These are phyloP conservation scores for Nepenthes alata DNA, from an alignment of 179 eudicot species.

Conservation along the genomic window DNA sequence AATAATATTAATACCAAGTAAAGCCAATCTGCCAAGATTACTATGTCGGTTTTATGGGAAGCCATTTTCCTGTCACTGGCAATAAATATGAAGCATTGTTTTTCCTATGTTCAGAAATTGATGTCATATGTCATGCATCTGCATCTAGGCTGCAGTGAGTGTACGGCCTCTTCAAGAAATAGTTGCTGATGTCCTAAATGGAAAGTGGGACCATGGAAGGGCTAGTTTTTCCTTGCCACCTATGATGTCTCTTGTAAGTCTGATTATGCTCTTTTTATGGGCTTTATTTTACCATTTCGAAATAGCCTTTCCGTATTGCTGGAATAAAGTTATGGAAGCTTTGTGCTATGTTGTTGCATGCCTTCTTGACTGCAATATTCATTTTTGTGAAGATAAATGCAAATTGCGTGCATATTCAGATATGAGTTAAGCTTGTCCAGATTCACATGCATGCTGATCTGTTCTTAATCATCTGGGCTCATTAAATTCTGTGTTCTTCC, in stretches of 20 bases:
- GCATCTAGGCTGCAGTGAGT: conserved; percentile 35
- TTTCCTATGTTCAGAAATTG: no score
- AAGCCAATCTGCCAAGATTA: no score
- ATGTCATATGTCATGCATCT: background rate
- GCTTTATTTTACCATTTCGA: no score
- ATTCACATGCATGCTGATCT: background rate
- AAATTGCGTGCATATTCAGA: background rate
- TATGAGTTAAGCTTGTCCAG: background rate
- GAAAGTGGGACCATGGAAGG: conserved; percentile 92
- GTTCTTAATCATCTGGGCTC: no score
- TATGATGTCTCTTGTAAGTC: conserved; percentile 76
- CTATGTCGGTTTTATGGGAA: no score
- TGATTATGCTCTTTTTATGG: background rate
- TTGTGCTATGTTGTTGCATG: background rate
- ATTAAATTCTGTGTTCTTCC: no score
- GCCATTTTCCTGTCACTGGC: no score
- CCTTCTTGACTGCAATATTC: background rate
- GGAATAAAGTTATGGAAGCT: no score
- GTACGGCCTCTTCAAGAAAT: conserved; percentile 49
- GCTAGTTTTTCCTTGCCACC: conserved; percentile 77
- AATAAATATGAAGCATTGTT: no score
- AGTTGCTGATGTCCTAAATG: conserved; percentile 51
- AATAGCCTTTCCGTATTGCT: no score
- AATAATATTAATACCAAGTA: no score
- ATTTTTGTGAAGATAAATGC: background rate